phyloP scores from a whole-genome alignment of 257 asterid species.

The Echium plantagineum region DNA sequence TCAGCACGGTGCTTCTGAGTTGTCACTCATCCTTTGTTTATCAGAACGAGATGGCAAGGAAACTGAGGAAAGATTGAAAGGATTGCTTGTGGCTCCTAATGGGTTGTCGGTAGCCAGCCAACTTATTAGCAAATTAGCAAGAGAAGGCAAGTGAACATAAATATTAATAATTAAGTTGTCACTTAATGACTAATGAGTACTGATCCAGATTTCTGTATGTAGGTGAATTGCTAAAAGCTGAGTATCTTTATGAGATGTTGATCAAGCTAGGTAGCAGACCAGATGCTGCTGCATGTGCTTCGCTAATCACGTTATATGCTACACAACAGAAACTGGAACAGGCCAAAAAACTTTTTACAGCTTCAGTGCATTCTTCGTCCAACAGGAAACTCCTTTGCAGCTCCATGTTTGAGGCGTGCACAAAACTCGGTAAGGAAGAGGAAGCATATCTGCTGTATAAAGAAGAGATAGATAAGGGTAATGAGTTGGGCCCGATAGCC shows the following conservation, averaged over 20 bases:
- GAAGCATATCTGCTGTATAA: conserved; percentile 62
- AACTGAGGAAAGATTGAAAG: conserved; percentile 33
- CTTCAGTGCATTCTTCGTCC: conserved; percentile 24
- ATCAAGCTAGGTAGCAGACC: conserved; percentile 36
- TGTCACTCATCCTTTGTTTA: conserved; percentile 46
- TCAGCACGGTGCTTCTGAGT: conserved; percentile 41
- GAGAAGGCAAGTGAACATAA: conserved; percentile 42
- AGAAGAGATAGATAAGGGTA: conserved; percentile 49
- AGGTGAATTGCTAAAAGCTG: conserved; percentile 49
- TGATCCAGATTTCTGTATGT: conserved; percentile 20
- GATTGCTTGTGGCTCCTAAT: conserved; percentile 41
- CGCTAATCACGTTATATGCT: conserved; percentile 57
- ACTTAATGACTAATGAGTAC: not conserved
- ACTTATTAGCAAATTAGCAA: conserved; percentile 46
- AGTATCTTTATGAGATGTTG: conserved; percentile 52
- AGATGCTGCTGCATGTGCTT: conserved; percentile 52
- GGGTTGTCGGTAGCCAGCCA: conserved; percentile 54
- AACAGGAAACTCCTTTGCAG: conserved; percentile 30
- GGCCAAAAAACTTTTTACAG: conserved; percentile 48
- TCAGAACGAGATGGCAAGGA: conserved; percentile 28
- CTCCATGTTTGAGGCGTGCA: conserved; percentile 58
- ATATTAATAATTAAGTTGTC: not conserved
- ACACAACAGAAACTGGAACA: conserved; percentile 45
- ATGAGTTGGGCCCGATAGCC: conserved; percentile 61
- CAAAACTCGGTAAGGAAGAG: conserved; percentile 42